phyloP scores from a whole-genome alignment of 2,329 filamentous ascomycete species.

The Diaporthe longicolla region DNA sequence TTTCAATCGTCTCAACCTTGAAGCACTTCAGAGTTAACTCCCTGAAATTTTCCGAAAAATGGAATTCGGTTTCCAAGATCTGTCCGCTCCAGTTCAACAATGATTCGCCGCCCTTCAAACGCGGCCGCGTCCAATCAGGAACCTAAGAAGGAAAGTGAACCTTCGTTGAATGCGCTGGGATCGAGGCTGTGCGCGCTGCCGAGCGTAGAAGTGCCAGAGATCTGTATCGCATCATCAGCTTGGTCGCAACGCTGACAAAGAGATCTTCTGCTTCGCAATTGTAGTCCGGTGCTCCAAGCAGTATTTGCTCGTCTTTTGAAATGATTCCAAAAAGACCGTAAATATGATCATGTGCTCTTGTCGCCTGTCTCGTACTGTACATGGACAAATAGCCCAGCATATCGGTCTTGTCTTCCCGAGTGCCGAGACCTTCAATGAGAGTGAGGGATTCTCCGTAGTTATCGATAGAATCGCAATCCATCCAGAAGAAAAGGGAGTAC shows the following conservation, averaged over 20 bases:
- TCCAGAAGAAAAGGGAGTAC: too few relatives aligned
- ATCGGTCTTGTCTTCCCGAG: too few relatives aligned
- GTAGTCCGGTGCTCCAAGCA: neutral
- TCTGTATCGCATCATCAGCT: neutral
- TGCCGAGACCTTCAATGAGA: too few relatives aligned
- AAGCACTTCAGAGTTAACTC: neutral
- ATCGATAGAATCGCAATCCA: too few relatives aligned
- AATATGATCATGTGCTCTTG: neutral
- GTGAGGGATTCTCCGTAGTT: too few relatives aligned
- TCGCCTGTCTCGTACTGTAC: neutral
- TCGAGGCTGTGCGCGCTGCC: neutral
- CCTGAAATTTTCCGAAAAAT: neutral
- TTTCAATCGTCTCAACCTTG: neutral
- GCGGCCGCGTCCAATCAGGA: neutral
- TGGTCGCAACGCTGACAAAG: neutral
- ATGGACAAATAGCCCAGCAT: fast-evolving
- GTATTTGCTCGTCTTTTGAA: neutral
- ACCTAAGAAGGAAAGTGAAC: neutral
- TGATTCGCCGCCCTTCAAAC: fast-evolving
- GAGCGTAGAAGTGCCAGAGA: neutral
- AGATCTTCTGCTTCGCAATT: neutral
- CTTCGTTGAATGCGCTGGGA: neutral
- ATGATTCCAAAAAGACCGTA: neutral
- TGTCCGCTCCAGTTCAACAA: too few relatives aligned
- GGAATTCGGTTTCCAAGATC: neutral